phyloP scores from a whole-genome alignment of 2,329 filamentous ascomycete genomes.

The Endothia cerciana region DNA sequence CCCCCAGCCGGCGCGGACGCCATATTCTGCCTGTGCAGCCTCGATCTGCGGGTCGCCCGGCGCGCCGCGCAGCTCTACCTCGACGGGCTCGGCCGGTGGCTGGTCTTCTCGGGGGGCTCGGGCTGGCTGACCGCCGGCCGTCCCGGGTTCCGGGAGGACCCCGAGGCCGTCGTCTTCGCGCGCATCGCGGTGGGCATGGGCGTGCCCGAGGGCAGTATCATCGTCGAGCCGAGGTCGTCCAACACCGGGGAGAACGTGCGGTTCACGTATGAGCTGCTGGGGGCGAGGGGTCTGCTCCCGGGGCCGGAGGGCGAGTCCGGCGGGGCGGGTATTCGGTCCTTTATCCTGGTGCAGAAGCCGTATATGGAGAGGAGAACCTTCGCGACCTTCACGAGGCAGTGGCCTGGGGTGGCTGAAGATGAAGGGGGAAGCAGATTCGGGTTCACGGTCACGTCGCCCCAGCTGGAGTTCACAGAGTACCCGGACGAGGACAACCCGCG shows the following conservation, averaged over 20 bases:
- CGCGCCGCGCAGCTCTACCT: constrained; percentile 48
- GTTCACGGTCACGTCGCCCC: constrained; percentile 48
- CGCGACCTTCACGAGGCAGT: constrained; percentile 51
- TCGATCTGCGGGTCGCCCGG: constrained; percentile 49
- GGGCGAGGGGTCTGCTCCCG: constrained; percentile 32
- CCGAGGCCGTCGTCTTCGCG: constrained; percentile 50
- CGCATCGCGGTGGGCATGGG: constrained; percentile 44
- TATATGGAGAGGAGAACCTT: constrained; percentile 53
- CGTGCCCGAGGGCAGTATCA: constrained; percentile 43
- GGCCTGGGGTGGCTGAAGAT: constrained; percentile 40
- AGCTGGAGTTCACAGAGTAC: constrained; percentile 45
- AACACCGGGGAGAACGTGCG: constrained; percentile 55
- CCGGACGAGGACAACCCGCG: constrained; percentile 46
- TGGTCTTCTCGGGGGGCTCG: constrained; percentile 50
- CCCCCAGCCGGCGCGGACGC: constrained; percentile 39
- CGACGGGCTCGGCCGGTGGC: constrained; percentile 41
- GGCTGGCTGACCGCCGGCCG: constrained; percentile 46
- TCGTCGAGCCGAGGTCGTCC: constrained; percentile 45
- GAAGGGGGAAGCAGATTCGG: constrained; percentile 26
- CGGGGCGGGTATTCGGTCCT: constrained; percentile 32
- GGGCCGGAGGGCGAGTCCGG: neutral
- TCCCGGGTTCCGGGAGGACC: constrained; percentile 45
- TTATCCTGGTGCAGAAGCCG: constrained; percentile 52
- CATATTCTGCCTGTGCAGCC: constrained; percentile 52
- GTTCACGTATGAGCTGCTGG: constrained; percentile 45